These are phyloP conservation scores for Lodderomyces parapsilosis DNA, from an alignment of 1,139 yeast species.

Conservation along the genomic window DNA sequence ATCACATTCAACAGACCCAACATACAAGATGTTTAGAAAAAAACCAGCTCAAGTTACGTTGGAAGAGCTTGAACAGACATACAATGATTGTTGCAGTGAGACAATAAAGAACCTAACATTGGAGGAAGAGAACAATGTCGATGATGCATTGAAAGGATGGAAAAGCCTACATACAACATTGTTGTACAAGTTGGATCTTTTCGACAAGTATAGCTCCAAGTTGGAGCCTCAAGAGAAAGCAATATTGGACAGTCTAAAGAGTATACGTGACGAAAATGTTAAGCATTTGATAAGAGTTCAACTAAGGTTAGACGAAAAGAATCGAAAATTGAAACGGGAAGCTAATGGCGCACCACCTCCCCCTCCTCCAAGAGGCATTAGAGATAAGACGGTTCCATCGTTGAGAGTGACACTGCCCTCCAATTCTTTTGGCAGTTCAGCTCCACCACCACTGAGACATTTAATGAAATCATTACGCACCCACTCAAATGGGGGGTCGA, in stretches of 20 bases:
- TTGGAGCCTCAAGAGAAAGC: constrained; percentile 41
- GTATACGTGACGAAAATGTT: constrained; percentile 52
- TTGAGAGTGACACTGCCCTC: constrained; percentile 18
- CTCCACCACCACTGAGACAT: constrained; percentile 18
- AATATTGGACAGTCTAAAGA: constrained; percentile 45
- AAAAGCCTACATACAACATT: constrained; percentile 62
- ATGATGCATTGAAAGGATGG: constrained; percentile 70
- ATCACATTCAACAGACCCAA: not conserved
- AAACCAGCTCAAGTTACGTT: constrained; percentile 55
- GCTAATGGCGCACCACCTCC: constrained; percentile 15
- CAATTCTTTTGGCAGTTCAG: constrained; percentile 1
- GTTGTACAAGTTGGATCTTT: constrained; percentile 52
- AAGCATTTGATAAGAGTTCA: constrained; percentile 46
- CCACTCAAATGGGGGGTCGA: constrained; percentile 9
- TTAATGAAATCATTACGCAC: constrained; percentile 42
- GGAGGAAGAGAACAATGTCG: constrained; percentile 54
- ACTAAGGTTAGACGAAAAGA: constrained; percentile 39
- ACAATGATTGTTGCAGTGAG: constrained; percentile 59
- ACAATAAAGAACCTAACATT: constrained; percentile 55
- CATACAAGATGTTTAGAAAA: constrained; percentile 42
- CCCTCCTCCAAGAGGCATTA: constrained; percentile 13
- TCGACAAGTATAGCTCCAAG: constrained; percentile 44
- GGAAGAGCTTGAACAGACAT: constrained; percentile 59
- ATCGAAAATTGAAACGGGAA: constrained; percentile 19
- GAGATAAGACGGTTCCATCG: constrained; percentile 27